These are phyloP conservation scores for Citrullus mucosospermus DNA, from an alignment of 306 rosid species.

Conservation along the genomic window DNA sequence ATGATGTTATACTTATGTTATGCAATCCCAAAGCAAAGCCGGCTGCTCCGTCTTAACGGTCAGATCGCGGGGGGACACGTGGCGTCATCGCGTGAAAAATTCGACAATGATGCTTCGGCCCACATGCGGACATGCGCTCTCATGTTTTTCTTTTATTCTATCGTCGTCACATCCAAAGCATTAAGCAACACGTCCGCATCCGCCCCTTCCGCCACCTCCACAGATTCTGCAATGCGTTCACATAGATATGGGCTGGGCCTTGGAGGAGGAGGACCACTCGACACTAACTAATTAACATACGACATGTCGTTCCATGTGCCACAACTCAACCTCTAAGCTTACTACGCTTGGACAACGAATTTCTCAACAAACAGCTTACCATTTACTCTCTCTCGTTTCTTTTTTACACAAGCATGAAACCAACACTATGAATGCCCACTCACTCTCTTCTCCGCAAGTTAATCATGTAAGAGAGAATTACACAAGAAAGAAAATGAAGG, in stretches of 20 bases:
- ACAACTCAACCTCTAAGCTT: not conserved
- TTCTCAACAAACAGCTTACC: not conserved
- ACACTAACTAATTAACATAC: not conserved
- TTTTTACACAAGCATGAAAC: slow-evolving; percentile 7
- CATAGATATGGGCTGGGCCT: not conserved
- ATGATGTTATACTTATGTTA: too few species aligned
- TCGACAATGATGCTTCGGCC: not conserved
- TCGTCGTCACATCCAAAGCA: too few species aligned
- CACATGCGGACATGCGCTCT: not conserved
- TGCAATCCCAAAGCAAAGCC: too few species aligned
- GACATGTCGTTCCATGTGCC: not conserved
- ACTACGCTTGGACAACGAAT: not conserved
- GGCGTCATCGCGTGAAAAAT: not conserved
- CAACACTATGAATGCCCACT: not conserved
- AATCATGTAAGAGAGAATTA: not conserved
- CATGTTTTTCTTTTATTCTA: too few species aligned
- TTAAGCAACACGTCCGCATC: too few species aligned
- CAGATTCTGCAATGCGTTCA: too few species aligned
- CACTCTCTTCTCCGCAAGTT: not conserved
- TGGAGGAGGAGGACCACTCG: too few species aligned
- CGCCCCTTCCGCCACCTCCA: too few species aligned
- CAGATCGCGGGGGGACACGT: too few species aligned
- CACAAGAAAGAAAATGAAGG: not conserved
- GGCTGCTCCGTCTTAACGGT: too few species aligned
- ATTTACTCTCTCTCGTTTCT: not conserved